Percentiles rank a stretch among this genome's conserved stretches.
Evolutionary conservation across 1,284 basidiomycete genomes (phyloP).

Genomic region (Cronartium quercuum): DNA sequence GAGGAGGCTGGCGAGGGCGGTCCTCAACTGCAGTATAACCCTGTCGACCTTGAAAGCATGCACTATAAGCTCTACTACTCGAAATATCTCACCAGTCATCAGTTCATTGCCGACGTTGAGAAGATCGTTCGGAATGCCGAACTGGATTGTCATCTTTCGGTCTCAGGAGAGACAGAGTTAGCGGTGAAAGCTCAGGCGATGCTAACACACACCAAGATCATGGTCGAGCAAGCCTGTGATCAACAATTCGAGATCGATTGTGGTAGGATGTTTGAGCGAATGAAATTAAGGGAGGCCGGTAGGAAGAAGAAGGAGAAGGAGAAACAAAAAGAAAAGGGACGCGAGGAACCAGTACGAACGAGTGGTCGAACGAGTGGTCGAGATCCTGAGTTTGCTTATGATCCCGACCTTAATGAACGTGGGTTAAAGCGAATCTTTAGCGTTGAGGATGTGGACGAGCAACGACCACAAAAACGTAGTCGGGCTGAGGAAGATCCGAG

Average conservation of each 20-base stretch:
- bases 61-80: slow-evolving; percentile 76
- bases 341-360: slow-evolving; percentile 60
- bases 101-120: slow-evolving; percentile 79
- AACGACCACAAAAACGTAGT: background rate
- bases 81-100: slow-evolving; percentile 76
- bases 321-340: slow-evolving; percentile 50
- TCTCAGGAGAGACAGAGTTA: slow-evolving; percentile 41
- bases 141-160: slow-evolving; percentile 50
- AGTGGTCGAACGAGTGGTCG: slow-evolving; percentile 60
- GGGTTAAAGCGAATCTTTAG: slow-evolving; percentile 30
- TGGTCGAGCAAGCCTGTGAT: slow-evolving; percentile 79
- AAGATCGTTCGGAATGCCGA: slow-evolving; percentile 85
- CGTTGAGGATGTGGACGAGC: slow-evolving; percentile 4
- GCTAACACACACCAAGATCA: slow-evolving; percentile 76
- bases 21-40: slow-evolving; percentile 54
- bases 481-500: background rate
- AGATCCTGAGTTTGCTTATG: slow-evolving; percentile 56
- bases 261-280: slow-evolving; percentile 74
- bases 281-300: slow-evolving; percentile 63
- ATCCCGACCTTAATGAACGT: slow-evolving; percentile 40
- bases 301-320: slow-evolving; percentile 58
- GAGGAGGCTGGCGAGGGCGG: slow-evolving; percentile 4
- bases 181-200: slow-evolving; percentile 72
- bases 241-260: slow-evolving; percentile 74
- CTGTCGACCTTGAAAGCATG: slow-evolving; percentile 88